A percentile compares a stretch with the other conserved stretches of the same genome.
Conservation (phyloP, 2,329 filamentous ascomycete species). For the Fusarium sulawesiense region DNA sequence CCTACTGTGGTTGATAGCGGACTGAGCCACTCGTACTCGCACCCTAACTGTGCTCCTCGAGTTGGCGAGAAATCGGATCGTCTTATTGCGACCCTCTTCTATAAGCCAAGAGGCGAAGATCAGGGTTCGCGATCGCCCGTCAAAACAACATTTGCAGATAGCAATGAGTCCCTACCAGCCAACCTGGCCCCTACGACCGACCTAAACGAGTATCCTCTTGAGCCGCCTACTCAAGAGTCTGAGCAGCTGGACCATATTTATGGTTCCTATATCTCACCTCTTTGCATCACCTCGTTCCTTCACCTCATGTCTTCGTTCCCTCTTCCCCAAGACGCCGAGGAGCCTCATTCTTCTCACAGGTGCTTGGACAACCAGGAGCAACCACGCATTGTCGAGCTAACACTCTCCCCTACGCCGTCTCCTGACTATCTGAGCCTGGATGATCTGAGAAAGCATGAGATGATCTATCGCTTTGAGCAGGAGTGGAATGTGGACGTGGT, state of each 20-base stretch:
- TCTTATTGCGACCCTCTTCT: constrained; percentile 72
- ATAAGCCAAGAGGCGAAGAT: constrained; percentile 59
- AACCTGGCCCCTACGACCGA: constrained; percentile 71
- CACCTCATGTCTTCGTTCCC: constrained; percentile 74
- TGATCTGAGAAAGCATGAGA: constrained; percentile 82
- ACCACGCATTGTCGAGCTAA: constrained; percentile 74
- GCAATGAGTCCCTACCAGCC: constrained; percentile 55
- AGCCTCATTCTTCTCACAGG: constrained; percentile 70
- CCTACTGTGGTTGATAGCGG: constrained; percentile 72
- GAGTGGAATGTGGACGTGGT: constrained; percentile 91
- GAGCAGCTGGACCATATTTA: constrained; percentile 73
- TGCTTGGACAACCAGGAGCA: constrained; percentile 71
- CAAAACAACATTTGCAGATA: constrained; percentile 46
- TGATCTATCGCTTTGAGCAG: constrained; percentile 84
- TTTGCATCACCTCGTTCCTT: constrained; percentile 74
- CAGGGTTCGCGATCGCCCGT: constrained; percentile 49
- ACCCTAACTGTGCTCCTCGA: constrained; percentile 70
- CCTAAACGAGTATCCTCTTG: constrained; percentile 69
- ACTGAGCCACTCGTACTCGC: constrained; percentile 70
- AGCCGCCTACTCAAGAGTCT: constrained; percentile 65
- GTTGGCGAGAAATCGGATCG: constrained; percentile 61
- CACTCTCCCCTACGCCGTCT: constrained; percentile 69
- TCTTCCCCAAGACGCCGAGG: constrained; percentile 61
- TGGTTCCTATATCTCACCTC: constrained; percentile 72
- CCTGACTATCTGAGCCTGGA: constrained; percentile 72